Evolutionary conservation across 495 filamentous ascomycete genomes (phyloP).

Genomic region (Trichoderma orchidacearum): DNA sequence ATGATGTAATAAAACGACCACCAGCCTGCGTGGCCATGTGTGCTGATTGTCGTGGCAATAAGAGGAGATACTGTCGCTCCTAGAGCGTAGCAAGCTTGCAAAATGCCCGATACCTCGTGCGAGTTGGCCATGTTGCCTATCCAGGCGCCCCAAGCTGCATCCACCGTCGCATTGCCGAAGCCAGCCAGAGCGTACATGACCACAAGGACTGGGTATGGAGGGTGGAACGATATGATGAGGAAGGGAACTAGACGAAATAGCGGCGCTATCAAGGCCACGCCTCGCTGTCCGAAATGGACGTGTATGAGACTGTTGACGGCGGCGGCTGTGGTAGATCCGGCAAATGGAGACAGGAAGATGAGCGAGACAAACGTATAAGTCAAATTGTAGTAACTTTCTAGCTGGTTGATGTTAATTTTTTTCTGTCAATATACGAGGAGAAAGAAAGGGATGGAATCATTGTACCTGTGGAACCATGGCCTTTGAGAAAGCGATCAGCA

Average conservation of each 20-base stretch:
- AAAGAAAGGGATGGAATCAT: not conserved
- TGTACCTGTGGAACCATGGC: constrained; percentile 47
- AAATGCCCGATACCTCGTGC: constrained; percentile 55
- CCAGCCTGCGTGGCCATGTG: constrained; percentile 43
- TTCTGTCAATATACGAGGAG: constrained; percentile 19
- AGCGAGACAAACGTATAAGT: constrained; percentile 66
- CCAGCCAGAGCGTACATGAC: constrained; percentile 59
- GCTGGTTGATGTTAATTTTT: constrained; percentile 12
- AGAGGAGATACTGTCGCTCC: constrained; percentile 66
- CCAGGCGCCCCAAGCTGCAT: constrained; percentile 73
- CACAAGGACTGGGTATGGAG: constrained; percentile 56
- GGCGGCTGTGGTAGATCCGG: constrained; percentile 66
- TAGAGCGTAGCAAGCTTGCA: constrained; percentile 65
- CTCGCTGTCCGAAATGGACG: constrained; percentile 51
- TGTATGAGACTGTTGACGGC: constrained; percentile 50
- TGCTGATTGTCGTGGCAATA: constrained; percentile 60
- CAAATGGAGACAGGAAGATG: constrained; percentile 68
- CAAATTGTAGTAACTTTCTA: constrained; percentile 57
- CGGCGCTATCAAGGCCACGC: constrained; percentile 55
- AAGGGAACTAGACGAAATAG: constrained; percentile 52
- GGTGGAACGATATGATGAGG: constrained; percentile 52
- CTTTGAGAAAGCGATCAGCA: constrained; percentile 13
- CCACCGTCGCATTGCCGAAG: constrained; percentile 55
- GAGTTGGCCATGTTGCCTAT: constrained; percentile 59
- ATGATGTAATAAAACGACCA: constrained; percentile 52